Evolutionary conservation across 2,329 filamentous ascomycete genomes (phyloP).

Genomic region (Bipolaris zeicola): DNA sequence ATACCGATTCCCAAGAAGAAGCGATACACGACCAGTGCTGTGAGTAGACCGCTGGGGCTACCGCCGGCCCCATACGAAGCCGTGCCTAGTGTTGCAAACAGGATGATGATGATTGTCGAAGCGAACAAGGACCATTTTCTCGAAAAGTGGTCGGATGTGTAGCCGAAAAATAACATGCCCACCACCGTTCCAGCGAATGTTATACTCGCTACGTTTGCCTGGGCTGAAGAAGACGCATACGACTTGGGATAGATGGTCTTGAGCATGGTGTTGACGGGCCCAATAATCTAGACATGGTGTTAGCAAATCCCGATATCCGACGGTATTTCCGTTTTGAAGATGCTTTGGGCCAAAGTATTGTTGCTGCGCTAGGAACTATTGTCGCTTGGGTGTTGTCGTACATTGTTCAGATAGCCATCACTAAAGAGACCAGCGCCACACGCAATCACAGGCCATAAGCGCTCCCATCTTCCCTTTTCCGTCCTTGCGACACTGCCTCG

Average conservation of each 20-base stretch:
- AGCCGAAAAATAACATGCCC: slow-evolving; percentile 81
- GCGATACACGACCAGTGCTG: slow-evolving; percentile 78
- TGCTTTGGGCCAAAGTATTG: slow-evolving; percentile 2
- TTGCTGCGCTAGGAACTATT: slow-evolving; percentile 12
- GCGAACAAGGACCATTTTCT: slow-evolving; percentile 80
- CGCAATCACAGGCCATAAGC: slow-evolving; percentile 76
- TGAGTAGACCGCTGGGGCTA: slow-evolving; percentile 72
- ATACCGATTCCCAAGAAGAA: slow-evolving; percentile 70
- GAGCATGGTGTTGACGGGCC: slow-evolving; percentile 82
- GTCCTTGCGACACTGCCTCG: slow-evolving; percentile 35
- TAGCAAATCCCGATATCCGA: slow-evolving; percentile 10
- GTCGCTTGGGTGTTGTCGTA: slow-evolving; percentile 45
- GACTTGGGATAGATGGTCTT: slow-evolving; percentile 67
- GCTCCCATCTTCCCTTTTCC: slow-evolving; percentile 48
- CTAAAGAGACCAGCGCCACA: slow-evolving; percentile 90
- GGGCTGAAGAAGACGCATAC: slow-evolving; percentile 72
- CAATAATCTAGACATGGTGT: slow-evolving; percentile 69
- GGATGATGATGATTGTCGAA: slow-evolving; percentile 80
- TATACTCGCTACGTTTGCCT: slow-evolving; percentile 78
- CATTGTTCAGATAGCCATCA: slow-evolving; percentile 90
- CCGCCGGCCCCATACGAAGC: slow-evolving; percentile 78
- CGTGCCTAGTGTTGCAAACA: slow-evolving; percentile 81
- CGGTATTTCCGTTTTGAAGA: neutral
- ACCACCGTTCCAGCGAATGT: slow-evolving; percentile 86
- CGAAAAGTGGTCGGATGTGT: slow-evolving; percentile 81